Percentiles rank a stretch among this genome's conserved stretches.
Conservation (phyloP, 2,329 filamentous ascomycete species). For the Raffaelea albimanens region DNA sequence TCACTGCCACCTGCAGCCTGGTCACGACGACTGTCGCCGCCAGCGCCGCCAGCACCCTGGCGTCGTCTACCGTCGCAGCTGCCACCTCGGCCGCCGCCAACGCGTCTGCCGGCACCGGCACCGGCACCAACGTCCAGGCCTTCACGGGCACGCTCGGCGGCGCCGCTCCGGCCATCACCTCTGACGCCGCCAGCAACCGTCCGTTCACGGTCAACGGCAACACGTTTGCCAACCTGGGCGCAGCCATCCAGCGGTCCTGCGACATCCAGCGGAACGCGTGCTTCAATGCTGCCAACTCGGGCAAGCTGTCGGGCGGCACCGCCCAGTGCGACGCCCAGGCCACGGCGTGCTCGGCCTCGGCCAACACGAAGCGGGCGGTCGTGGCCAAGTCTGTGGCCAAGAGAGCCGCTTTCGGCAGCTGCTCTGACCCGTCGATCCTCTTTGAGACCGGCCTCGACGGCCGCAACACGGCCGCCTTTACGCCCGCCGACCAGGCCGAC, state of each 20-base stretch:
- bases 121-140: constrained; percentile 25
- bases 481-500: constrained; percentile 27
- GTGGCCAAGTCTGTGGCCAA: constrained; percentile 1
- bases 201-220: constrained; percentile 26
- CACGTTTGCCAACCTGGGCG: constrained; percentile 29
- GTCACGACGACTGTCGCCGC: neutral
- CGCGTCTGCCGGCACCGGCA: constrained; percentile 6
- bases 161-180: constrained; percentile 23
- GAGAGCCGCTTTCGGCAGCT: constrained; percentile 27
- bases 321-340: constrained; percentile 29
- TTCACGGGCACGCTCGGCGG: constrained; percentile 32
- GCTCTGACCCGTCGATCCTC: constrained; percentile 29
- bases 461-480: constrained; percentile 30
- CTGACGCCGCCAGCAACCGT: constrained; percentile 21
- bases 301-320: constrained; percentile 20
- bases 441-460: constrained; percentile 35
- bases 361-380: constrained; percentile 4
- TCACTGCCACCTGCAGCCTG: neutral
- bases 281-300: constrained; percentile 29
- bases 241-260: constrained; percentile 32
- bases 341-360: constrained; percentile 15
- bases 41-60: neutral
- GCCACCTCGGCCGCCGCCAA: constrained; percentile 1
- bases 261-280: constrained; percentile 36
- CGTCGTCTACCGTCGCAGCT: constrained; percentile 10